These are phyloP conservation scores for Raffaelea ambrosiae DNA, from an alignment of 2,329 filamentous ascomycete species.

Conservation along the genomic window DNA sequence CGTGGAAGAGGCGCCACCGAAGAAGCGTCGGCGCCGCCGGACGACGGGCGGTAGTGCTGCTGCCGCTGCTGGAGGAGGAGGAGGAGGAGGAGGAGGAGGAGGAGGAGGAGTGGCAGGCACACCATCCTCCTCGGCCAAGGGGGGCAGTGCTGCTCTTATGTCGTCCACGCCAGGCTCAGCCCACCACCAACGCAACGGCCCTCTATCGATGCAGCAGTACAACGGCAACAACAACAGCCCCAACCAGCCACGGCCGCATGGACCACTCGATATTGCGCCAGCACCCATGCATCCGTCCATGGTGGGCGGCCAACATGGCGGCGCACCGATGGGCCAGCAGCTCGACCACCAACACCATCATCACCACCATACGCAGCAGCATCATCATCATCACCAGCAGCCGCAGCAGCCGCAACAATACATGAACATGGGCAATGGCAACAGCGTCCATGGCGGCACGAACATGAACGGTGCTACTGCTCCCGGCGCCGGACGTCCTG, in stretches of 20 bases:
- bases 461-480: conserved; percentile 15
- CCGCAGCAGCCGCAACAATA: conserved; percentile 9
- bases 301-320: no score
- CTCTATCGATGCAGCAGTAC: not conserved
- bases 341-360: not conserved
- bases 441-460: conserved; percentile 9
- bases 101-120: no score
- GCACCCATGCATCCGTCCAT: not conserved
- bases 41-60: not conserved
- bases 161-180: not conserved
- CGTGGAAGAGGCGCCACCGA: conserved; percentile 10
- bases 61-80: not conserved
- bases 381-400: conserved; percentile 16
- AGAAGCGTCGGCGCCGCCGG: conserved; percentile 14
- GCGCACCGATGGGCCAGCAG: not conserved
- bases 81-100: no score
- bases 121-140: no score
- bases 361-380: not conserved
- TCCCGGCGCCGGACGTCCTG: conserved; percentile 4
- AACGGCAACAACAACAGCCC: not conserved
- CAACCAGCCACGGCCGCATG: not conserved
- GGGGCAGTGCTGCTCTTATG: no score
- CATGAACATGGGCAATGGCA: not conserved
- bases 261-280: not conserved
- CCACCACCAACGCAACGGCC: not conserved